phyloP scores from a whole-genome alignment of 2,329 filamentous ascomycete genomes.

The Chalaropsis thielavioides region DNA sequence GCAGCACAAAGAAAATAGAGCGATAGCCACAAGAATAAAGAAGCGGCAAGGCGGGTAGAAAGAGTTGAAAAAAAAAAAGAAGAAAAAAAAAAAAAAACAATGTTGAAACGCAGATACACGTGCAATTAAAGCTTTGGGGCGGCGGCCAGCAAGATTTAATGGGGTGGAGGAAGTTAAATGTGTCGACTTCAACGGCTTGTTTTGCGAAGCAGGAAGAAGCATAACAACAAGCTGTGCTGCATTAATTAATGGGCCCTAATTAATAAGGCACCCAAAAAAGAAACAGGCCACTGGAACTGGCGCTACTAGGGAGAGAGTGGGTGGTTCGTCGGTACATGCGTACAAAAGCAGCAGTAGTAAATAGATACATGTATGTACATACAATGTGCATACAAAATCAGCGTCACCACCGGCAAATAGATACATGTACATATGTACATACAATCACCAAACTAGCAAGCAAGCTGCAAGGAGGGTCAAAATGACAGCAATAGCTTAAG shows the following conservation, averaged over 20 bases:
- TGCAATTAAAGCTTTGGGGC: background rate
- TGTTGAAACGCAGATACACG: background rate
- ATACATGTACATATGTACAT: too few relatives aligned
- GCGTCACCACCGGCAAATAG: too few relatives aligned
- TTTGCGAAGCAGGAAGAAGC: background rate
- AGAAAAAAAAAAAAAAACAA: background rate
- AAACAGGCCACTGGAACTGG: background rate
- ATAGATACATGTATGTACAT: too few relatives aligned
- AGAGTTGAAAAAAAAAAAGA: background rate
- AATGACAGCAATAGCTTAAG: background rate
- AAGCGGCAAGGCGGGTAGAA: background rate
- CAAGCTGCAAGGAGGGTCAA: too few relatives aligned
- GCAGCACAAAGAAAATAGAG: background rate
- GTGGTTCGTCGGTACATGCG: background rate
- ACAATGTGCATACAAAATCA: too few relatives aligned
- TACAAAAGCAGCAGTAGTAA: background rate
- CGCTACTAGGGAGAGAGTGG: background rate
- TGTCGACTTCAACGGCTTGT: background rate
- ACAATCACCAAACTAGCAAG: too few relatives aligned
- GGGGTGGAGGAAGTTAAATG: background rate
- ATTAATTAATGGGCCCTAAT: background rate
- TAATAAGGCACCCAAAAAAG: background rate
- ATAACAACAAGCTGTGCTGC: background rate
- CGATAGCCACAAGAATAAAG: too few relatives aligned
- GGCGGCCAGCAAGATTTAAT: background rate